Conservation (phyloP, 164 flowering plant genomes). For the Amborella trichopoda region DNA sequence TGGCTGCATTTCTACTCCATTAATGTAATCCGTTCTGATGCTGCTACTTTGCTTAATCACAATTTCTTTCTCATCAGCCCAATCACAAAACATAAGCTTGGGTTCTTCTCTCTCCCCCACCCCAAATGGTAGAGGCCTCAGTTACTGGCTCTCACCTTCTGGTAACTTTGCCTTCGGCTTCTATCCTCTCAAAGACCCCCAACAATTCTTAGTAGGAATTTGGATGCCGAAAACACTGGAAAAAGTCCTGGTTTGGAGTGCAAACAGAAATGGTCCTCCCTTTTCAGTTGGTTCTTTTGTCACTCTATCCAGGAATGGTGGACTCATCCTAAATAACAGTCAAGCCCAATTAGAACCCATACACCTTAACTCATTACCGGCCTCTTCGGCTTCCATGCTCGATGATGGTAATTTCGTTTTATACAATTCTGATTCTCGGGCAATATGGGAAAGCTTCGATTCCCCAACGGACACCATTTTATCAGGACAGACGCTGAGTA, state of each 20-base stretch:
- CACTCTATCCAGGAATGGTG: conserved; percentile 5
- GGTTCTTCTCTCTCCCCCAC: conserved; percentile 12
- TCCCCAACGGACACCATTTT: conserved; percentile 9
- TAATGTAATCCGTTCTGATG: too few relatives aligned
- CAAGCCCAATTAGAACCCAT: background rate
- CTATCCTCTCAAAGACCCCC: conserved; percentile 4
- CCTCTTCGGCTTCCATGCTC: conserved; percentile 5
- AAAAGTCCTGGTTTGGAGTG: conserved; percentile 21
- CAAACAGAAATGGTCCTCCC: conserved; percentile 5
- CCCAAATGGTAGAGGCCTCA: background rate
- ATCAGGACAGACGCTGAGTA: conserved; percentile 3
- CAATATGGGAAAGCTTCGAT: conserved; percentile 5
- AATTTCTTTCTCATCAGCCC: too few relatives aligned
- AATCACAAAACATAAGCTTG: conserved; percentile 4
- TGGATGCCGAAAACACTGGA: conserved; percentile 22
- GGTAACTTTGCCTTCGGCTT: conserved; percentile 25
- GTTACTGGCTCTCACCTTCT: conserved; percentile 19
- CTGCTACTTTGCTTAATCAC: too few relatives aligned
- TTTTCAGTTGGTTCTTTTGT: conserved; percentile 8
- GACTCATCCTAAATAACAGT: conserved; percentile 3
- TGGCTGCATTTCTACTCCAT: too few relatives aligned
- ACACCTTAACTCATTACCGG: too few relatives aligned
- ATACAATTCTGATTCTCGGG: background rate
- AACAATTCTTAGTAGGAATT: conserved; percentile 15
- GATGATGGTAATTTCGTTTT: conserved; percentile 9